phyloP scores from a whole-genome alignment of 805 yeast species.

The Debaryomyces prosopidis region DNA sequence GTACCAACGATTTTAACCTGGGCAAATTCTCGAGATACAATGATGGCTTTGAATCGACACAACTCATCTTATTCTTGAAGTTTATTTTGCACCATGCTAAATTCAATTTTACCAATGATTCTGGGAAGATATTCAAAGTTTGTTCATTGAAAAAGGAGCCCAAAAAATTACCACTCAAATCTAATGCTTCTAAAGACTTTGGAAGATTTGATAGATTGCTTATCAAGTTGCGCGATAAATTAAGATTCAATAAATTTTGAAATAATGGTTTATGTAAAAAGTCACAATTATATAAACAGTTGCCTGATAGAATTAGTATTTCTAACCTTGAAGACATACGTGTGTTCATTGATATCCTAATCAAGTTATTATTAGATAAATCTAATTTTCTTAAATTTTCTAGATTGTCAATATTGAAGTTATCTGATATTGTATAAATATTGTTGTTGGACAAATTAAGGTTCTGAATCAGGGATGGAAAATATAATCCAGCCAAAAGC shows the following conservation, averaged over 20 bases:
- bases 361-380: conserved; percentile 27
- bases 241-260: conserved; percentile 13
- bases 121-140: conserved; percentile 10
- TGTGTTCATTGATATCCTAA: not conserved
- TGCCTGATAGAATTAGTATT: conserved; percentile 24
- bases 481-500: conserved; percentile 12
- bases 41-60: not conserved
- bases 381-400: conserved; percentile 16
- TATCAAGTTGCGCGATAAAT: conserved; percentile 26
- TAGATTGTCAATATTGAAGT: not conserved
- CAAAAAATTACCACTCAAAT: conserved; percentile 23
- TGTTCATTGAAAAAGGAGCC: conserved; percentile 4
- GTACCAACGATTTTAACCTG: not conserved
- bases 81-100: conserved; percentile 14
- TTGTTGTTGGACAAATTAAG: conserved; percentile 29
- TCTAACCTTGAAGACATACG: conserved; percentile 6
- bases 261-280: conserved; percentile 9
- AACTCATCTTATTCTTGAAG: not conserved
- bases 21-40: not conserved
- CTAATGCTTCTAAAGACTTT: conserved; percentile 10
- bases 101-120: conserved; percentile 10
- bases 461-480: conserved; percentile 19
- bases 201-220: conserved; percentile 16
- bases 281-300: conserved; percentile 15
- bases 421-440: not conserved